Percentiles rank a stretch among this genome's conserved stretches.
Evolutionary conservation across 2,329 filamentous ascomycete species (phyloP).

Genomic region (Colletotrichum salicis): DNA sequence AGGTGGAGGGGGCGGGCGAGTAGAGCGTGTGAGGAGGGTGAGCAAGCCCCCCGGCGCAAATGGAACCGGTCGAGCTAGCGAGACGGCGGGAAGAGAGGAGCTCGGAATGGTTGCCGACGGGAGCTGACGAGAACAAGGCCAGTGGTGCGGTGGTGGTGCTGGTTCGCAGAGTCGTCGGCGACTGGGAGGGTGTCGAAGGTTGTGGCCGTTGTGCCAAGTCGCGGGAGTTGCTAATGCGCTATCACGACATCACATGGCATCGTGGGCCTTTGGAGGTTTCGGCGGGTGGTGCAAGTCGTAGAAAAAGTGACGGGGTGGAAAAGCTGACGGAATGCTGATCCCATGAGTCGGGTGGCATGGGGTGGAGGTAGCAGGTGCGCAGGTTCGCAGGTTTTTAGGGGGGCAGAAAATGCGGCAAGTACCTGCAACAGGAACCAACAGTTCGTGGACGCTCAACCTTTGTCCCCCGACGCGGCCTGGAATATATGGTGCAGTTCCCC

Average conservation of each 20-base stretch:
- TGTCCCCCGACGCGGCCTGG: conserved; percentile 5
- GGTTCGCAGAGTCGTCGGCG: neutral
- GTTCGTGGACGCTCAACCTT: conserved; percentile 23
- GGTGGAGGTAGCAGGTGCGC: conserved; percentile 19
- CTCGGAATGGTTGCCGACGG: neutral
- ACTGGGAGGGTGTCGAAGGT: neutral
- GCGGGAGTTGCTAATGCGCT: conserved; percentile 15
- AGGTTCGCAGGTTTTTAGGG: conserved; percentile 13
- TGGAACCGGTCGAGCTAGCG: conserved; percentile 10
- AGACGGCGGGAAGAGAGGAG: neutral
- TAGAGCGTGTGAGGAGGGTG: neutral
- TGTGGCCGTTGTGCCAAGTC: neutral
- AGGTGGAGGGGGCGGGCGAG: conserved; percentile 14
- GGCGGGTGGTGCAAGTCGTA: conserved; percentile 24
- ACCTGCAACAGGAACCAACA: conserved; percentile 37
- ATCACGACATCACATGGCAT: conserved; percentile 24
- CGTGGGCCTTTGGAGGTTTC: conserved; percentile 14
- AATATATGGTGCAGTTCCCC: conserved; percentile 2
- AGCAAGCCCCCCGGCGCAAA: conserved; percentile 32
- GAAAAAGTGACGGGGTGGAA: conserved; percentile 21
- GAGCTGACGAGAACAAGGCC: conserved; percentile 1
- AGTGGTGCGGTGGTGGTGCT: neutral
- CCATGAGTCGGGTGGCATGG: conserved; percentile 22
- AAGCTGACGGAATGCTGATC: conserved; percentile 32
- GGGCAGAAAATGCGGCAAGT: conserved; percentile 26